phyloP scores from a whole-genome alignment of 176 grass and related monocot genomes.

The Zoysia japonica region DNA sequence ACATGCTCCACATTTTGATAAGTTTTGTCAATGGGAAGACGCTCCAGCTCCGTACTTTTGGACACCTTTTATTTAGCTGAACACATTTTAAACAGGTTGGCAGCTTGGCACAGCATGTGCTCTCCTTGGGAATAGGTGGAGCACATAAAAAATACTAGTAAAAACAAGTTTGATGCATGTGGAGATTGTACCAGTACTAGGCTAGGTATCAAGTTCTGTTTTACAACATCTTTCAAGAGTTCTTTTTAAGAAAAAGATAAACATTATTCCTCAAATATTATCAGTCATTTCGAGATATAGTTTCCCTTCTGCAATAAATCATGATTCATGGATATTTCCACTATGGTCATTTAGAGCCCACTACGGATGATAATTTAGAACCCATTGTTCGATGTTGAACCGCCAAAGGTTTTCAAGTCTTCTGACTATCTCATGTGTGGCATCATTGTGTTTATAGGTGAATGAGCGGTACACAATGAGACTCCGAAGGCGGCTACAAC shows the following conservation, averaged over 20 bases:
- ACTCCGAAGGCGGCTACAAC: constrained; percentile 59
- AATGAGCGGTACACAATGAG: constrained; percentile 73
- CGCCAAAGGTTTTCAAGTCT: neutral
- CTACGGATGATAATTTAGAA: neutral
- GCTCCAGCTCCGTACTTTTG: neutral
- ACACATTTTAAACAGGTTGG: neutral
- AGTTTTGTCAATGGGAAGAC: neutral
- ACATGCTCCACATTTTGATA: neutral
- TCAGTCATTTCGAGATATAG: too few relatives aligned
- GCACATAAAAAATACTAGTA: neutral
- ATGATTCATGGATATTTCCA: too few relatives aligned
- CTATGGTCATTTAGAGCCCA: too few relatives aligned
- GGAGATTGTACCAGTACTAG: neutral
- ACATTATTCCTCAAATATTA: neutral
- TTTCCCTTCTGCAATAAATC: too few relatives aligned
- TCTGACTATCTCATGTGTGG: constrained; percentile 10
- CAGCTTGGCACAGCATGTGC: neutral
- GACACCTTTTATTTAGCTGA: neutral
- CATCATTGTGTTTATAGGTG: constrained; percentile 53
- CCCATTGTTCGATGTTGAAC: neutral
- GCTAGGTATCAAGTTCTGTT: neutral
- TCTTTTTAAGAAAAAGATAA: neutral
- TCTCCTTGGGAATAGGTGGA: neutral
- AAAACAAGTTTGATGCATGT: neutral
- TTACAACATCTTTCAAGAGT: neutral